Evolutionary conservation across 805 yeast species (phyloP), one percentile per base, ranked within the genome.

Genomic region (Suhomyces sp.): DNA sequence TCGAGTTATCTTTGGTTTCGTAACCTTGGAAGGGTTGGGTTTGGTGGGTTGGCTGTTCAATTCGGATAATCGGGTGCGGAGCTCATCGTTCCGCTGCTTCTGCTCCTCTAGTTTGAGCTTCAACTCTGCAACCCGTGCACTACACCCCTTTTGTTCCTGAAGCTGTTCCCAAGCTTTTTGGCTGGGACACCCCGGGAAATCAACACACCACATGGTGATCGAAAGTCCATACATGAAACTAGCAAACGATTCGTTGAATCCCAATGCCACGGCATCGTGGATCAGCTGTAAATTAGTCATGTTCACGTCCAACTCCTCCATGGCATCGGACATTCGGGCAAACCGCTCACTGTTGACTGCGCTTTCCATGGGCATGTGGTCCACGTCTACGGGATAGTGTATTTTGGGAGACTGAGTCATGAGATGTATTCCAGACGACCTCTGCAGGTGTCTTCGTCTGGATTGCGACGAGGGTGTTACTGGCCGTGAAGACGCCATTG

Each of bases 151-250:
- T 61, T 35, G 60, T 57, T 23, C 56, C 55, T 66, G 63, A 27
- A 67, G 60, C 51, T 65, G 31, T 27, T 73, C 74, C 67, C 70
- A 69, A 23, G 63, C 68, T 23, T 64, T 67, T 48, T 60, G 61
- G 10, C 73, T 66, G 9, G 78, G 78, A 46, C 72, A 64, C 1
- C 72, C 73, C 1, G 76, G 77, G 60, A 88, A 88, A 62, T 88
- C 91, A 26, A 87, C 87, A 69, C 96, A 88, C 86, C 94, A 90
- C 56, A 96, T 92, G 62, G 91, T 90, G 68, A 90, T 84, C 64
- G 87, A 83, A 48, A 90, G 69, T 1, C 97, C 96, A 62, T 88
- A 89, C 49, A 90, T 65, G 51, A 90, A 84, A 40, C 92, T 76
- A 1, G 89, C 84, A 60, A 91, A 82, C 2, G 90, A 81, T 67